Evolutionary conservation across 768 basidiomycete species (phyloP).

Genomic region (Auriscalpium microsporum): DNA sequence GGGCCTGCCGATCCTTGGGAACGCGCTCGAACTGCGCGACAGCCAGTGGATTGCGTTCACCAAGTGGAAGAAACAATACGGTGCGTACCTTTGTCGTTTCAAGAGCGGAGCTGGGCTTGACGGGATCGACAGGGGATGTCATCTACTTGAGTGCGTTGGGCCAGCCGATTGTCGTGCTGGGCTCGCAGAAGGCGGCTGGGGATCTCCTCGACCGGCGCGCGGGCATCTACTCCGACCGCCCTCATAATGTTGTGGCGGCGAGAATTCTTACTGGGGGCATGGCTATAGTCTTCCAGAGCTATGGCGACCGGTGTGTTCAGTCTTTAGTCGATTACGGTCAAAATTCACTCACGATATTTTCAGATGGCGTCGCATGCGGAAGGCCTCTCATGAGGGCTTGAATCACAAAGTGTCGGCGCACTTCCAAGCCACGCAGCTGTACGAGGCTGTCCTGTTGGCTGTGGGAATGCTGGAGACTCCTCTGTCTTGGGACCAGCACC

Average conservation of each 20-base stretch:
- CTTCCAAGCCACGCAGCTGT: background rate
- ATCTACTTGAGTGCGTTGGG: conserved; percentile 1
- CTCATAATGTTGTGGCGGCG: background rate
- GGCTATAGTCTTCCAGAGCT: background rate
- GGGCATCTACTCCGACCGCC: conserved; percentile 2
- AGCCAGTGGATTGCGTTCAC: conserved; percentile 2
- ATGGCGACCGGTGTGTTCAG: background rate
- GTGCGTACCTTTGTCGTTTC: background rate
- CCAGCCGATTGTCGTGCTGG: conserved; percentile 2
- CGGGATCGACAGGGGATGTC: background rate
- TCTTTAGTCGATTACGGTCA: background rate
- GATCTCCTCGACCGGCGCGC: conserved; percentile 3
- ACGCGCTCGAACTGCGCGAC: background rate
- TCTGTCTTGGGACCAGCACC: background rate
- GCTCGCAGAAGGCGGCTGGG: background rate
- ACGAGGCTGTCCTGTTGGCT: background rate
- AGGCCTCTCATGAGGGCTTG: background rate
- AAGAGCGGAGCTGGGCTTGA: background rate
- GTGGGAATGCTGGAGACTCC: background rate
- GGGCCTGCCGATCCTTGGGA: conserved; percentile 6
- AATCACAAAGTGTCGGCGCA: background rate
- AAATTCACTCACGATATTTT: background rate
- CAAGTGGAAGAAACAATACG: conserved; percentile 2
- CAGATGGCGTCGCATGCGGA: conserved; percentile 2
- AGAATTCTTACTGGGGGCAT: background rate